phyloP scores from a whole-genome alignment of 768 basidiomycete species.

The Phaeotremella fagi region DNA sequence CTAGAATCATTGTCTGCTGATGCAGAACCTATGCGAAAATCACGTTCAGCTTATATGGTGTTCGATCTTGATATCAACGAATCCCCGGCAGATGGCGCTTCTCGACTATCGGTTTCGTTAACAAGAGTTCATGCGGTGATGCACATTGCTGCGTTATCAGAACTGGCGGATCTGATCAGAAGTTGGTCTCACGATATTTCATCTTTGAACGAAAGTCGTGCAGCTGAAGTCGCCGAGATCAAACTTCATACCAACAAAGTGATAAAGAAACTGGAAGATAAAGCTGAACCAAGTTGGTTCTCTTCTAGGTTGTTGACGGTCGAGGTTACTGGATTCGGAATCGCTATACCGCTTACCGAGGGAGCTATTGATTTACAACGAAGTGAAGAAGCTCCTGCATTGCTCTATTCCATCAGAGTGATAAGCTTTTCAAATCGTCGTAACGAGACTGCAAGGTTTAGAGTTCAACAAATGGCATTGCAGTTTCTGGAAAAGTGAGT shows the following conservation, averaged over 20 bases:
- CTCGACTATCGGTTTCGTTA: constrained; percentile 55
- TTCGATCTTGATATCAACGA: constrained; percentile 60
- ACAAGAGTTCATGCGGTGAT: constrained; percentile 84
- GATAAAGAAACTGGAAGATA: constrained; percentile 52
- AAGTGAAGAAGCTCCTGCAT: constrained; percentile 55
- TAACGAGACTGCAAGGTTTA: constrained; percentile 72
- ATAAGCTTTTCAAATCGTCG: constrained; percentile 67
- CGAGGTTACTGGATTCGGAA: constrained; percentile 62
- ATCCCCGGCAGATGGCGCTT: constrained; percentile 15
- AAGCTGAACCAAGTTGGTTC: constrained; percentile 42
- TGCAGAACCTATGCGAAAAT: constrained; percentile 57
- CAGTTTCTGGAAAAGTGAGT: constrained; percentile 76
- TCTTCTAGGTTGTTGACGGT: constrained; percentile 49
- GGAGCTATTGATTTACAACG: constrained; percentile 49
- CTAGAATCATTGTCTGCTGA: constrained; percentile 46
- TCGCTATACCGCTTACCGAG: constrained; percentile 77
- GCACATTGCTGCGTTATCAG: constrained; percentile 87
- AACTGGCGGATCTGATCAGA: constrained; percentile 64
- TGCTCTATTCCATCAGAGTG: constrained; percentile 75
- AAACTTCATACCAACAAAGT: constrained; percentile 69
- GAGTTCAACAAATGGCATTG: constrained; percentile 68
- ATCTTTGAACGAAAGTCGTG: constrained; percentile 67
- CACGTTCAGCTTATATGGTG: constrained; percentile 75
- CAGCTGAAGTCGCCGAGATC: constrained; percentile 72
- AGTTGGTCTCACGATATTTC: constrained; percentile 65